Base-by-base conservation (phyloP, 139 green algal species). In the Chlamydomonas applanata region DNA sequence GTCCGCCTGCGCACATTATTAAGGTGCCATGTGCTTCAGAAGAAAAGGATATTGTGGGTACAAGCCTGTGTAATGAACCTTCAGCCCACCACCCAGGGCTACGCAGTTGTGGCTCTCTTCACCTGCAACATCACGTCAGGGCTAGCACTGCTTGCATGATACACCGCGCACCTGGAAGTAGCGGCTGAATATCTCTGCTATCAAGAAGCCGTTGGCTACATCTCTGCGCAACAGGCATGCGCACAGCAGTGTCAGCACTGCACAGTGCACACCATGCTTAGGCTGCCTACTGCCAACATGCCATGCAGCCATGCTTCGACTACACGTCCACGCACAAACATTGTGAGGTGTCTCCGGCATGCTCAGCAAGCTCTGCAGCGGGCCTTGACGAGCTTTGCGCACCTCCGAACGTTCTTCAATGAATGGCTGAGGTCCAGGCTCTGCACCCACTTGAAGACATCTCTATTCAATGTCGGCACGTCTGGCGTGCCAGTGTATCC, bases 401-500 rank as follows among this genome's bases (percentile, higher is more conserved):
- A 89, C 83, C 80, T 79, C 40, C 83, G 53, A 25, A 85, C 78
- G 54, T 88, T 83, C 27, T 77, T 73, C 22, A 91, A 36, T 5
- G 76, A 49, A 11, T 83, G 80, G 29, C 56, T 86, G 0, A 91
- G 59, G 75, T 89, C 86, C n/a, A 91, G 34, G 1, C 71, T 29
- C n/a, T 90, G 84, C 25, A 91, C 49, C 77, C 82, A 91, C 66
- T 86, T 89, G 29, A 86, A 77, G 0, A 87, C 84, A 3, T 89
- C 84, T 1, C 79, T 53, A 19, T 65, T 53, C 11, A 88, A 71
- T 0, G 75, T 52, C 7, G 81, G 82, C 27, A 67, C 71, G 11
- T 84, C 81, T 27, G 86, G 83, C 2, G 80, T 83, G 0, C 78
- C 67, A 29, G 76, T 75, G 57, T 91, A 91, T 0, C 86, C 86